Evolutionary conservation across 805 yeast species (phyloP), one percentile per base, ranked within the genome.

Genomic region (Candida hungchunana): DNA sequence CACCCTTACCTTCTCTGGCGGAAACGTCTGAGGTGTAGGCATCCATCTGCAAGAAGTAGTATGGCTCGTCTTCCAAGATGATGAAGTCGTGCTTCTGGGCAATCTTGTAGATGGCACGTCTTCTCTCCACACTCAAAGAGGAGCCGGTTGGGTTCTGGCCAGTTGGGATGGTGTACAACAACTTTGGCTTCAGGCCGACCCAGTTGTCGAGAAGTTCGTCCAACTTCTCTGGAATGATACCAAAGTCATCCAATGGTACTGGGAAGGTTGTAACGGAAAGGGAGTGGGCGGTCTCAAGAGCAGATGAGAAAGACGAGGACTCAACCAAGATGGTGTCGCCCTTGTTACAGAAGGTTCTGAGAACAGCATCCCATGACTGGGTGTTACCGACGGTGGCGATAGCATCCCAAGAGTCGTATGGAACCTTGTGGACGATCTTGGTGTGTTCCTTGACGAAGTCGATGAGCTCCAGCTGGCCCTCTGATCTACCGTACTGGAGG

Each of bases 61-160:
- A 90, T 37, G 98, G 98, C 65, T 93, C 98, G 61, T 90, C 98
- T 67, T 90, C 98, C 34, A 90, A 60, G 48, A 90, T 80, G 37
- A 90, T 53, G 57, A 90, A 71, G 64, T 93, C 96, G 60, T 88
- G 83, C 66, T 86, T 80, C 56, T 76, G 79, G 23, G 95, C 90
- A 44, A 90, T 57, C 43, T 74, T 71, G 63, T 88, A 89, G 48
- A 93, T 73, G 38, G 71, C 75, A 43, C 64, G 59, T 66, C 96
- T 84, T 67, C 97, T 79, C 53, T 85, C 89, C 18, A 54, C 63
- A 23, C 82, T 67, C 52, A 93, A 67, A 17, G 87, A 83, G 4
- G 95, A 79, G 25, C 98, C 98, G 14, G 97, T 89, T 46, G 98
- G 98, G 72, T 90, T 90, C 68, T 93, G 97, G 44, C 98, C 98